Evolutionary conservation across 805 yeast species (phyloP).

Genomic region (Metschnikowia continentalis): DNA sequence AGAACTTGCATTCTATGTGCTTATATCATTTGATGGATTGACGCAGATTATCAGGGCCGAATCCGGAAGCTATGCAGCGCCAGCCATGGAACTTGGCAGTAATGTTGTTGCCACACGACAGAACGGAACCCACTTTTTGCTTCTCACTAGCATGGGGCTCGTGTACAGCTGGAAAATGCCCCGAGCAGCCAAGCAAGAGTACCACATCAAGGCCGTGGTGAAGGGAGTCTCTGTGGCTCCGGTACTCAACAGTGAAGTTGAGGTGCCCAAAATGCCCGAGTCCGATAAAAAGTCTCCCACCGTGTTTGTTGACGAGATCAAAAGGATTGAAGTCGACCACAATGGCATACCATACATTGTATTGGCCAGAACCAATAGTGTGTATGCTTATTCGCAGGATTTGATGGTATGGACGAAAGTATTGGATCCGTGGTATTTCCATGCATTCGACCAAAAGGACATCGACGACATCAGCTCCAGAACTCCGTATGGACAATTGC

Average conservation of each 20-base stretch:
- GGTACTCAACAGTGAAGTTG: conserved; percentile 36
- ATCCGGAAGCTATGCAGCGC: conserved; percentile 43
- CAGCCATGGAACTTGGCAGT: conserved; percentile 51
- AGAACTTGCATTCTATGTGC: conserved; percentile 42
- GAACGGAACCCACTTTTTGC: conserved; percentile 30
- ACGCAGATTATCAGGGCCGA: conserved; percentile 42
- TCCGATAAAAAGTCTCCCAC: neutral
- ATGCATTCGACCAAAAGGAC: conserved; percentile 11
- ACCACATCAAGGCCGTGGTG: conserved; percentile 27
- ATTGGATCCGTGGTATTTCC: conserved; percentile 43
- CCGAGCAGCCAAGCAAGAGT: conserved; percentile 5
- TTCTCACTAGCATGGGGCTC: conserved; percentile 49
- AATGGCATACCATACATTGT: conserved; percentile 43
- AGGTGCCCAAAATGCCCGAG: conserved; percentile 8
- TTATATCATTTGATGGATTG: conserved; percentile 58
- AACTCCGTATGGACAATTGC: neutral
- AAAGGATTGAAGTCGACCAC: conserved; percentile 28
- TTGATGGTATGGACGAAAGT: conserved; percentile 46
- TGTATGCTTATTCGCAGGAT: conserved; percentile 39
- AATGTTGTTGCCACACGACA: conserved; percentile 39
- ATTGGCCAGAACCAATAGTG: conserved; percentile 30
- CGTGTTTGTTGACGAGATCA: conserved; percentile 10
- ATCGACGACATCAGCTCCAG: neutral
- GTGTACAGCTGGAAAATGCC: conserved; percentile 50
- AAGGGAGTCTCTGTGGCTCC: conserved; percentile 51